Conservation (phyloP, 805 yeast genomes). For the Saturnispora bothae region DNA sequence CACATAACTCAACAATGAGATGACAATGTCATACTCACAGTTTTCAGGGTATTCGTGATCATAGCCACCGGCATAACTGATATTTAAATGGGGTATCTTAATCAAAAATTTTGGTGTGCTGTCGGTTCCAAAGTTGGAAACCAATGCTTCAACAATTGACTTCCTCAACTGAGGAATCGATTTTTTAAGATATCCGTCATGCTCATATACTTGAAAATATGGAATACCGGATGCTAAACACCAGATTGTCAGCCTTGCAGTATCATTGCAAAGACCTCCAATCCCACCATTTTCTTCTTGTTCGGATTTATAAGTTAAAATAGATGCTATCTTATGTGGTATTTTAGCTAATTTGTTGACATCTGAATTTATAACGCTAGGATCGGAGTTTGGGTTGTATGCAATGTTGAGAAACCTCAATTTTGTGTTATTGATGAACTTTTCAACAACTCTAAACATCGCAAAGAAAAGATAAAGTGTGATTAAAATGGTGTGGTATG, state of each 20-base stretch:
- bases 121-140: conserved; percentile 63
- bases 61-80: conserved; percentile 33
- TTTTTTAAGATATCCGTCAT: conserved; percentile 54
- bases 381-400: conserved; percentile 64
- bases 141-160: conserved; percentile 47
- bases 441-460: conserved; percentile 42
- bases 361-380: conserved; percentile 79
- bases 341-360: conserved; percentile 61
- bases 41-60: conserved; percentile 26
- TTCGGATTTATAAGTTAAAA: conserved; percentile 62
- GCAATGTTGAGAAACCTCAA: conserved; percentile 52
- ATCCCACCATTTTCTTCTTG: conserved; percentile 86
- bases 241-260: conserved; percentile 79
- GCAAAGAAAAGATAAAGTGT: conserved; percentile 47
- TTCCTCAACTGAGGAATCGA: conserved; percentile 45
- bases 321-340: conserved; percentile 67
- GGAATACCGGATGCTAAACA: conserved; percentile 79
- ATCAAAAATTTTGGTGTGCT: conserved; percentile 53
- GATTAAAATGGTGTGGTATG: conserved; percentile 41
- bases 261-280: conserved; percentile 67
- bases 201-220: conserved; percentile 65
- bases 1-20: conserved; percentile 55
- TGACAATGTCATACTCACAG: conserved; percentile 39
- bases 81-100: conserved; percentile 57
- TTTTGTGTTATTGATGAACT: conserved; percentile 38